Conservation (phyloP, 768 basidiomycete species). For the Chalciporus pseudorubinellus region DNA sequence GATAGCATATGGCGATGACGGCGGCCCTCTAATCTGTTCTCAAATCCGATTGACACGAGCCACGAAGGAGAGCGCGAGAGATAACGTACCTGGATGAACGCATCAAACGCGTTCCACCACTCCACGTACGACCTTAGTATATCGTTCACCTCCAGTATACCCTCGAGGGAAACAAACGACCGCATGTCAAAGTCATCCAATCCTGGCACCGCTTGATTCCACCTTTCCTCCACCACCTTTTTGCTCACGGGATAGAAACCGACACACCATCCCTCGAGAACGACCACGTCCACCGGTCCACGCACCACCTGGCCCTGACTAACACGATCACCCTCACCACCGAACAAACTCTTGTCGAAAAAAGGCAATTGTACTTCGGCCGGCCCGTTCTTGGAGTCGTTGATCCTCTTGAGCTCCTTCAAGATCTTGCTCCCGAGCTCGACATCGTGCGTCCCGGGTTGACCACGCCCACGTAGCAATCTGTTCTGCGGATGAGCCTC, state of each 20-base stretch:
- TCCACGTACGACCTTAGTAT: constrained; percentile 55
- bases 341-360: constrained; percentile 83
- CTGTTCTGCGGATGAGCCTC: constrained; percentile 47
- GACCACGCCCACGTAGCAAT: constrained; percentile 81
- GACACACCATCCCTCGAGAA: constrained; percentile 96
- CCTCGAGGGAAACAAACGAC: constrained; percentile 42
- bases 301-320: constrained; percentile 41
- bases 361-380: constrained; percentile 56
- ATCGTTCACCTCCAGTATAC: constrained; percentile 64
- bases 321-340: constrained; percentile 83
- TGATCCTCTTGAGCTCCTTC: constrained; percentile 44
- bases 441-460: constrained; percentile 90
- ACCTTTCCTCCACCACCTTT: constrained; percentile 52
- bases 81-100: constrained; percentile 68
- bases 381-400: constrained; percentile 15
- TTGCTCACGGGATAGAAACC: constrained; percentile 71
- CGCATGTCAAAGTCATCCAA: constrained; percentile 34
- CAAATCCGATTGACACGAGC: neutral
- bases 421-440: constrained; percentile 58
- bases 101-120: constrained; percentile 71
- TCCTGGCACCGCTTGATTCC: constrained; percentile 35
- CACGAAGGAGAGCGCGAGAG: constrained; percentile 4
- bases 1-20: constrained; percentile 40
- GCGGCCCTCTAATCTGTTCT: constrained; percentile 40
- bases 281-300: constrained; percentile 69